These are phyloP conservation scores for Lecanicillium sp. DNA, from an alignment of 2,329 filamentous ascomycete genomes.

Conservation along the genomic window DNA sequence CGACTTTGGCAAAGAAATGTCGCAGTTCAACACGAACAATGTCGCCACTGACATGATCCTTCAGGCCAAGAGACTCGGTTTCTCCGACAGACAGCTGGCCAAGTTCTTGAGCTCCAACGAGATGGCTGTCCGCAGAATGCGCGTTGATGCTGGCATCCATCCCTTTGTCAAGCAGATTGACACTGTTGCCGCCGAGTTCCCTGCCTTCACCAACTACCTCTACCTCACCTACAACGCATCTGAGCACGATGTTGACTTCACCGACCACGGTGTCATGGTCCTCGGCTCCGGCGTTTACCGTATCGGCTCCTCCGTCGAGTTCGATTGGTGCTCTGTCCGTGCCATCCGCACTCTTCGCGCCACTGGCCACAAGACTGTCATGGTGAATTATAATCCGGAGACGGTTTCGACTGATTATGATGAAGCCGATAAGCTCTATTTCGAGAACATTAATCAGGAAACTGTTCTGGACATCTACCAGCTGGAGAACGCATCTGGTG, in stretches of 20 bases:
- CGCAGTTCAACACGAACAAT: slow-evolving; percentile 55
- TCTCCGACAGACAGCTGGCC: slow-evolving; percentile 87
- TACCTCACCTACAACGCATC: slow-evolving; percentile 93
- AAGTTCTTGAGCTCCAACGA: slow-evolving; percentile 95
- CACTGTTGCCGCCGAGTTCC: slow-evolving; percentile 95
- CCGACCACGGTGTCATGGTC: slow-evolving; percentile 93
- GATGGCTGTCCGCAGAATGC: slow-evolving; percentile 73
- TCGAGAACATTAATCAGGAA: slow-evolving; percentile 90
- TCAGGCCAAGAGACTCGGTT: slow-evolving; percentile 87
- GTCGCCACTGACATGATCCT: slow-evolving; percentile 62
- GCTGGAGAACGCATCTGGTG: slow-evolving; percentile 72
- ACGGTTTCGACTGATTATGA: slow-evolving; percentile 89
- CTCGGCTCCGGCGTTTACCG: slow-evolving; percentile 93
- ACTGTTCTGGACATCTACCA: slow-evolving; percentile 91
- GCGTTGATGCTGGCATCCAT: slow-evolving; percentile 77
- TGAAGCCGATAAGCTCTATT: slow-evolving; percentile 89
- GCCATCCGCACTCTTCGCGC: slow-evolving; percentile 85
- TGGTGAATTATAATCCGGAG: slow-evolving; percentile 93
- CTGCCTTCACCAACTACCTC: slow-evolving; percentile 88
- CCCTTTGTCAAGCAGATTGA: slow-evolving; percentile 98
- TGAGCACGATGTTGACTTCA: slow-evolving; percentile 74
- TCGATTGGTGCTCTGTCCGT: slow-evolving; percentile 97
- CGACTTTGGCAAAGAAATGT: slow-evolving; percentile 78
- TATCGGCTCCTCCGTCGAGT: slow-evolving; percentile 96
- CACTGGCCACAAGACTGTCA: slow-evolving; percentile 84